These are phyloP conservation scores for Scortechinia acanthostroma DNA, from an alignment of 2,329 filamentous ascomycete genomes.

Conservation along the genomic window DNA sequence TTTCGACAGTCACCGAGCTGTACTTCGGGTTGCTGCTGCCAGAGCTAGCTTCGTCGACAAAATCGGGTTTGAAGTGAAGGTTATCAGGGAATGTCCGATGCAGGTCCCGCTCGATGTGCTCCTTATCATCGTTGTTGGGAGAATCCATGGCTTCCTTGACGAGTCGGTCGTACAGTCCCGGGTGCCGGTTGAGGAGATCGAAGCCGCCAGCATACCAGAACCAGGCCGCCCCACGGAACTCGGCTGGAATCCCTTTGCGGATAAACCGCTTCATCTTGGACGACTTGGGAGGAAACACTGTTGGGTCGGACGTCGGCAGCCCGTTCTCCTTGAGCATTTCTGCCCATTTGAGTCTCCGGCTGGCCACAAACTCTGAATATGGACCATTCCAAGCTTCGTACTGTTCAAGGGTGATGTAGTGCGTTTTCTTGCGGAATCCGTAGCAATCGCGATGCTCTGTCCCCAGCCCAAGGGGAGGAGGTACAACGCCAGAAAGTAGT, in stretches of 20 bases:
- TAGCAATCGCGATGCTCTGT: conserved; percentile 41
- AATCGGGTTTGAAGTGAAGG: conserved; percentile 50
- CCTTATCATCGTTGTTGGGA: conserved; percentile 45
- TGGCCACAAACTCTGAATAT: conserved; percentile 44
- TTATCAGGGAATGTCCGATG: conserved; percentile 64
- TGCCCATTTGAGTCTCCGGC: conserved; percentile 49
- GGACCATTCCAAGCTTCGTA: conserved; percentile 49
- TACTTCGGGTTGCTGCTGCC: conserved; percentile 19
- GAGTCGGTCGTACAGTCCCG: conserved; percentile 38
- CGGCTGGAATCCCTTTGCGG: conserved; percentile 57
- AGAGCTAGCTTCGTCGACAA: not conserved
- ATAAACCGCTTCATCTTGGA: conserved; percentile 57
- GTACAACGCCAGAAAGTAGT: not conserved
- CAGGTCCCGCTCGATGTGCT: conserved; percentile 62
- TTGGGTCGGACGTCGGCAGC: conserved; percentile 36
- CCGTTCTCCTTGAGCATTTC: conserved; percentile 45
- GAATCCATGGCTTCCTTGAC: conserved; percentile 32
- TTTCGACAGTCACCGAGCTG: conserved; percentile 27
- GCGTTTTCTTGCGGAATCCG: conserved; percentile 55
- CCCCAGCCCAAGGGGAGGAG: conserved; percentile 4
- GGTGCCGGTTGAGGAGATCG: conserved; percentile 39
- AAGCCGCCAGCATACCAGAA: conserved; percentile 61
- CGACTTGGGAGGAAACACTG: conserved; percentile 47
- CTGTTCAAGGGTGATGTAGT: conserved; percentile 44
- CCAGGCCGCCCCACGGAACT: conserved; percentile 59